Percentiles rank a stretch among this genome's conserved stretches.
phyloP scores from a whole-genome alignment of 768 basidiomycete species.

The Boletales sp. region DNA sequence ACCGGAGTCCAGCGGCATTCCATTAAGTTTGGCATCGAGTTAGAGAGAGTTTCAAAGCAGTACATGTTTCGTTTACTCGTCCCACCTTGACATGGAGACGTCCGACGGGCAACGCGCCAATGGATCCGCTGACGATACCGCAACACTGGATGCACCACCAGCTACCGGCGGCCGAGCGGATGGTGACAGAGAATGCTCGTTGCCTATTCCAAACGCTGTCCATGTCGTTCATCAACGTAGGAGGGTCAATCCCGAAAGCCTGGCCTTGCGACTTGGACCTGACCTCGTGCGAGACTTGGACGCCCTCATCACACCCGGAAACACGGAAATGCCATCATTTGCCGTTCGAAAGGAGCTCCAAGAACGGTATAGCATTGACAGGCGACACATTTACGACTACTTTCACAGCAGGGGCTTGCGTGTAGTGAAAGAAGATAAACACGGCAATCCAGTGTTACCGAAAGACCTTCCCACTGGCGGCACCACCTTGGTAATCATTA shows the following conservation, averaged over 20 bases:
- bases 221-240: constrained; percentile 31
- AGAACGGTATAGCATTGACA: constrained; percentile 64
- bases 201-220: background rate
- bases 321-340: constrained; percentile 72
- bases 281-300: constrained; percentile 71
- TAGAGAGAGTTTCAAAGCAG: constrained; percentile 7
- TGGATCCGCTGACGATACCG: background rate
- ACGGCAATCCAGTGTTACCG: constrained; percentile 42
- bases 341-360: constrained; percentile 67
- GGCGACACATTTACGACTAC: constrained; percentile 76
- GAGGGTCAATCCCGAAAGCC: constrained; percentile 63
- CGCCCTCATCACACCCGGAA: constrained; percentile 63
- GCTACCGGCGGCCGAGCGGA: constrained; percentile 9
- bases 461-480: constrained; percentile 16
- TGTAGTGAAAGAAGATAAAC: constrained; percentile 62
- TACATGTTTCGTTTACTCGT: constrained; percentile 1
- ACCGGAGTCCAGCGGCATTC: constrained; percentile 19
- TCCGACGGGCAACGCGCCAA: background rate
- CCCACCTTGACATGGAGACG: constrained; percentile 13
- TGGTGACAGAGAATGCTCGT: background rate
- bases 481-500: constrained; percentile 19
- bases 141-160: constrained; percentile 1
- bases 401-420: constrained; percentile 64
- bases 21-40: constrained; percentile 14
- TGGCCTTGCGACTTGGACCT: constrained; percentile 63